Percentiles rank a stretch among this genome's conserved stretches.
Evolutionary conservation across 495 filamentous ascomycete species (phyloP).

Genomic region (Penicillium fimorum): DNA sequence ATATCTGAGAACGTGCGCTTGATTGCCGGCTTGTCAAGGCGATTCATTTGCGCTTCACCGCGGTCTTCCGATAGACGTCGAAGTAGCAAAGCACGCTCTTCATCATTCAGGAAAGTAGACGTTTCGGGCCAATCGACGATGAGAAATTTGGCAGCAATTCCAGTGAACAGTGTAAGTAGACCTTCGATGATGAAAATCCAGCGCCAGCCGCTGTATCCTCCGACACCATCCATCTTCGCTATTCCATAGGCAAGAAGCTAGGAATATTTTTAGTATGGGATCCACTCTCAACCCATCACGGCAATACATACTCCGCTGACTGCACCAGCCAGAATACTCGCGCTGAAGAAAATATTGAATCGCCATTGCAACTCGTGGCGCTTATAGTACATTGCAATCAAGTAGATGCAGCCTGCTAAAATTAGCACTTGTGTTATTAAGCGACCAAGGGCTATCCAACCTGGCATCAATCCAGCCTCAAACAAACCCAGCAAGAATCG

Average conservation of each 20-base stretch:
- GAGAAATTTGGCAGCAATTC: slow-evolving; percentile 47
- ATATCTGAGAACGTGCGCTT: slow-evolving; percentile 51
- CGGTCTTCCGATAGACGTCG: slow-evolving; percentile 43
- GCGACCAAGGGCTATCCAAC: slow-evolving; percentile 7
- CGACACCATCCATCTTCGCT: slow-evolving; percentile 53
- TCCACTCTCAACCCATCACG: not conserved
- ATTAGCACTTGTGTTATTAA: slow-evolving; percentile 5
- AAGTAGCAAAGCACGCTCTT: slow-evolving; percentile 47
- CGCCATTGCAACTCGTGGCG: slow-evolving; percentile 60
- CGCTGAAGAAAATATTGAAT: slow-evolving; percentile 57
- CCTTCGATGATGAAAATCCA: slow-evolving; percentile 74
- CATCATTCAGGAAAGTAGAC: slow-evolving; percentile 45
- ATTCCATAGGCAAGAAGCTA: slow-evolving; percentile 61
- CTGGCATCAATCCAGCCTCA: slow-evolving; percentile 59
- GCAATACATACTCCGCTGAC: slow-evolving; percentile 52
- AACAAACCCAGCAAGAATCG: slow-evolving; percentile 57
- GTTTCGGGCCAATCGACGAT: slow-evolving; percentile 58
- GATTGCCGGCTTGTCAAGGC: slow-evolving; percentile 43
- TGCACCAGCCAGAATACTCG: slow-evolving; percentile 56
- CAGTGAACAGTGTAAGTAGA: slow-evolving; percentile 46
- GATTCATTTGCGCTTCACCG: slow-evolving; percentile 48
- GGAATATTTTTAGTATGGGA: not conserved
- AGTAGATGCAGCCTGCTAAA: slow-evolving; percentile 38
- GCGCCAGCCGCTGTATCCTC: slow-evolving; percentile 48
- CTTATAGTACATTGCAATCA: slow-evolving; percentile 63